Evolutionary conservation across 2,329 filamentous ascomycete genomes (phyloP), one percentile per base, ranked within the genome.

Genomic region (Aurifilum marmelostoma): DNA sequence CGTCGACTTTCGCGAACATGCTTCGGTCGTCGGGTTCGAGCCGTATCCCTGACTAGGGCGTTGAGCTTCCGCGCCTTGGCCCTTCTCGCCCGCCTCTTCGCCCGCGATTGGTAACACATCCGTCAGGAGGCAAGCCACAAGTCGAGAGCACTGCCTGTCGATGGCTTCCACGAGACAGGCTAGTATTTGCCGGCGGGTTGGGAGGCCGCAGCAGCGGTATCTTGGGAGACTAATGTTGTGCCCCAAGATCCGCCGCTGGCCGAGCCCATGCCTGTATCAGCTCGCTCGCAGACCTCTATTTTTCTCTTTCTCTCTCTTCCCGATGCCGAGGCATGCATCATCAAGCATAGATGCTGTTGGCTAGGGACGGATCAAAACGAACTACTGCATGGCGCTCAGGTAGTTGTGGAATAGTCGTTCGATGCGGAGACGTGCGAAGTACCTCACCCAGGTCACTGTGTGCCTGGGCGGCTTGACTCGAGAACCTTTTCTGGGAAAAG

Each of bases 161-260:
- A 43, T 50, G 47, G 27, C 61, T 41, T 62, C 12, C 37, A 39
- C 18, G 21, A 21, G 16, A 59, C 50, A 34, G 34, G 41, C 54
- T 62, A 66, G 59, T 43, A 56, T 27, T 41, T 47, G 14, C 50
- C 39, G 59, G 34, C 66, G 43, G 27, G n/a, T 27, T 21, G 43
- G 29, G 29, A 29, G 39, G 16, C 11, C 16, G 41, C 60, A n/a
- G 54, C 60, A 54, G 65, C 41, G 47, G 41, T 32, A 60, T 24
- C 27, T 27, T 39, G 43, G 14, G 62, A 60, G 60, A 43, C 69
- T 66, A 68, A 70, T 71, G 69, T 56, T 52, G 63, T 63, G 54
- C 61, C 54, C 62, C 56, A 47, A n/a, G 63, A 68, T 32, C 58
- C 60, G 56, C 50, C 27, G 37, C 47, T 54, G 69, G 58, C 47